Conservation (phyloP, 2,329 filamentous ascomycete species). For the Neofusicoccum cordaticola region DNA sequence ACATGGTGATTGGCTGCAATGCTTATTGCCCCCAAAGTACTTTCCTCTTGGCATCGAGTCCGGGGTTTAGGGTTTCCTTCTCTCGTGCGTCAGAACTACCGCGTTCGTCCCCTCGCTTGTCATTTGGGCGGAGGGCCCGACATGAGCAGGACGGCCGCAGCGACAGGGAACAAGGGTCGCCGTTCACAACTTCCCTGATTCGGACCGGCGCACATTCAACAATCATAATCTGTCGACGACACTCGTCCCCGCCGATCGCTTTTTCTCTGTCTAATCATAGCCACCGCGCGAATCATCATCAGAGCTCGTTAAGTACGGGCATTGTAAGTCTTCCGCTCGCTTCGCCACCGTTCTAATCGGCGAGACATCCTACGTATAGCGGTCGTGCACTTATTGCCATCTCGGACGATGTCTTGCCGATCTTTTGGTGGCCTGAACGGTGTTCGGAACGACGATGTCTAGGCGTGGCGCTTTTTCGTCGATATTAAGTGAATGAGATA, state of each 20-base stretch:
- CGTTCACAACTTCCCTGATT: not conserved
- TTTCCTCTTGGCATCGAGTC: too few species aligned
- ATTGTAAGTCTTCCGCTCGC: not conserved
- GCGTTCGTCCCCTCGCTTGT: not conserved
- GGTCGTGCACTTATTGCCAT: not conserved
- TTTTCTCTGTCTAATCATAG: too few species aligned
- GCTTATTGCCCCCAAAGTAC: too few species aligned
- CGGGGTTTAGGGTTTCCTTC: too few species aligned
- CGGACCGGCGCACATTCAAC: not conserved
- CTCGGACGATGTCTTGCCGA: not conserved
- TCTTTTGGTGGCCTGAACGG: not conserved
- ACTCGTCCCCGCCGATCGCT: not conserved
- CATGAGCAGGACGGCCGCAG: not conserved
- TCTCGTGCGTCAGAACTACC: too few species aligned
- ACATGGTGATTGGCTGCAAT: too few species aligned
- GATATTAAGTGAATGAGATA: not conserved
- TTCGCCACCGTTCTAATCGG: not conserved
- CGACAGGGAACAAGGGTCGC: not conserved
- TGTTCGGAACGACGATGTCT: not conserved
- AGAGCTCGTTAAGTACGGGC: not conserved
- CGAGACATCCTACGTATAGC: not conserved
- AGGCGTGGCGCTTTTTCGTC: not conserved
- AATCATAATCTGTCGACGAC: not conserved
- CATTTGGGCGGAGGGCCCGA: not conserved
- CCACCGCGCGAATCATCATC: too few species aligned